Evolutionary conservation across 169 alveolate species (phyloP), one percentile per base, ranked within the genome.

Genomic region (Miamiensis avidus): DNA sequence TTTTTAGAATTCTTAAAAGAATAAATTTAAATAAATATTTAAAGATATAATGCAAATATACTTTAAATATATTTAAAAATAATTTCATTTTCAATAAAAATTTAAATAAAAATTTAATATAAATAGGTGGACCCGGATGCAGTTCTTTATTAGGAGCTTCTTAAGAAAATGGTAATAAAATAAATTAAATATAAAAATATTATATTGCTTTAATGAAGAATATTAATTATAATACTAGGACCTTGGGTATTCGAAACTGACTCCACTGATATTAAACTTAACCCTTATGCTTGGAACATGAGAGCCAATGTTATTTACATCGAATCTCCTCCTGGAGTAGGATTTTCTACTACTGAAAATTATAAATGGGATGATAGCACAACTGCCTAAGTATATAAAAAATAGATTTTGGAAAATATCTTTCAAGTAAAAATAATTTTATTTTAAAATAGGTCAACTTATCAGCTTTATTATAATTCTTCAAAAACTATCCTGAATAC

Each of bases 281-380:
- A 94, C 85, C 91, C 87, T 74, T 89, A 89, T 84, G 78, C 94
- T 77, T 91, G 97, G 97, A 90, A 91, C 76, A 82, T 84, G 30
- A 65, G 85, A 86, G 91, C 95, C 34, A 89, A 88, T 82, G 49
- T 96, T 64, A 64, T 94, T 77, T 96, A 89, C 75, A 86, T 96
- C 29, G 98, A 96, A 76, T 83, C 91, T 82, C 97, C 96, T 75
- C 92, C 88, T 82, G 95, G 94, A 78, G 81, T 88, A 73, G 73
- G 92, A 84, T 65, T 86, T 49, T 75, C 89, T 30, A 33, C 72
- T 74, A 11, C 69, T 49, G 87, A 88, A 49, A 86, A 93, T 78
- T 75, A 69, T 64, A 82, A 65, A 28, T 85, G 87, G 27, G 87
- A 81, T 86, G 96, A 91, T 88, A 89, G 89, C 31, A 85, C 85